These are phyloP conservation scores for Medicago arabica DNA, from an alignment of 306 rosid species.

Conservation along the genomic window DNA sequence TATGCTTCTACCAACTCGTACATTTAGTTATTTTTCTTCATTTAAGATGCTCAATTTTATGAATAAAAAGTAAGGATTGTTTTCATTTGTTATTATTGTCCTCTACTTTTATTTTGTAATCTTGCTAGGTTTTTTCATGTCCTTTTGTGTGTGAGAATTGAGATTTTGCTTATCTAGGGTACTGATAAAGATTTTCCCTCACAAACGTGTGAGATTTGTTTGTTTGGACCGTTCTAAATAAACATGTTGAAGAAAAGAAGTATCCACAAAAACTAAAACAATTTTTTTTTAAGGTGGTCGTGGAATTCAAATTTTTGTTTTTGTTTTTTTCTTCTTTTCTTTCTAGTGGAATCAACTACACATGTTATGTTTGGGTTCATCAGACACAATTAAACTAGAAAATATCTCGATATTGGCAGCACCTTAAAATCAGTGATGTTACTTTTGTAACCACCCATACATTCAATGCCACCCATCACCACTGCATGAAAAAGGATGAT, in stretches of 20 bases:
- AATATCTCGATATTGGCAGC: slow-evolving; percentile 8
- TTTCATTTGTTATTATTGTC: slow-evolving; percentile 12
- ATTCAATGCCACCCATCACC: not conserved
- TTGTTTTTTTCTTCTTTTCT: not conserved
- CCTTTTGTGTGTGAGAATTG: not conserved
- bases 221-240: not conserved
- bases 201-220: not conserved
- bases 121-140: not conserved
- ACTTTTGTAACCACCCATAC: not conserved
- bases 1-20: slow-evolving; percentile 49
- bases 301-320: not conserved
- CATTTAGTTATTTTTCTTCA: slow-evolving; percentile 36
- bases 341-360: slow-evolving; percentile 1
- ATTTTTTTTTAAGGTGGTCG: slow-evolving; percentile 1
- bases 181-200: not conserved
- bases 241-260: slow-evolving; percentile 12
- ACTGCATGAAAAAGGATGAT: not conserved
- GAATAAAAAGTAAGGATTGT: slow-evolving; percentile 48
- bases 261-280: not conserved
- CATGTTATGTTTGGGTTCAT: not conserved
- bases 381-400: not conserved
- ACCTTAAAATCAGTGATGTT: not conserved
- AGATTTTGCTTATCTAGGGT: not conserved
- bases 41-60: slow-evolving; percentile 47
- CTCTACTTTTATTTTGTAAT: not conserved